Base-by-base conservation (phyloP, 257 asterid genomes). In the Solanum dulcamara region DNA sequence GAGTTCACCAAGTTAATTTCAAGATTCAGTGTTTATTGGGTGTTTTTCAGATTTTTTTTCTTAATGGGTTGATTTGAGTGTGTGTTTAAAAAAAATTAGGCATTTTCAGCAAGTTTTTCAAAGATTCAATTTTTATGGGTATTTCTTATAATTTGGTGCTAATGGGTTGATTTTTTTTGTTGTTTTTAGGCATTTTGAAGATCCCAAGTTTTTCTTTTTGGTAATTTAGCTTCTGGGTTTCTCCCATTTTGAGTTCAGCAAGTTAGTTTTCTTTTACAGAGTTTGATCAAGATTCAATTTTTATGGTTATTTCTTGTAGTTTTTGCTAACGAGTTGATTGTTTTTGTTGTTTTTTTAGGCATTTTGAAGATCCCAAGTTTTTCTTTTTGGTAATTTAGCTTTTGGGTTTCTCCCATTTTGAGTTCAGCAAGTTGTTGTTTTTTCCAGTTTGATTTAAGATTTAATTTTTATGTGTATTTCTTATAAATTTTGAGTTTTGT, bases 321-420 rank as follows among this genome's bases (percentile, higher is more conserved):
- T 44, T 44, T 75, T 75, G 60, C 82, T 75, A 15, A 32, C 35
- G 81, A 46, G 33, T 64, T 66, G 33, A 32, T 28, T n/a, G 11
- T 13, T 74, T 74, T 48, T n/a, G 35, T 53, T 53, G 40, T 33
- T 38, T 42, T 30, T n/a, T 32, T 12, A 57, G 11, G 42, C 28
- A 59, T 81, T 84, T 68, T 68, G 35, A 87, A 84, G 87, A 50
- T 90, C 37, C 3, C 81, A 40, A 74, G 13, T 74, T 40, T 40
- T 30, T 66, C 10, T 35, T n/a, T 71, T 70, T 32, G 77, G 50
- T 70, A 33, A 37, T 70, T 37, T 70, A 70, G 32, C 30, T 35
- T 37, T 12, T 68, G 10, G 32, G 70, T 70, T 4, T 37, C 28
- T 70, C 24, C 30, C 7, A 7, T 72, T 72, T 72, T 42, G 44